Percentiles rank a stretch among this genome's conserved stretches.
phyloP scores from a whole-genome alignment of 2,329 filamentous ascomycete species.

The Colletotrichum sp. region DNA sequence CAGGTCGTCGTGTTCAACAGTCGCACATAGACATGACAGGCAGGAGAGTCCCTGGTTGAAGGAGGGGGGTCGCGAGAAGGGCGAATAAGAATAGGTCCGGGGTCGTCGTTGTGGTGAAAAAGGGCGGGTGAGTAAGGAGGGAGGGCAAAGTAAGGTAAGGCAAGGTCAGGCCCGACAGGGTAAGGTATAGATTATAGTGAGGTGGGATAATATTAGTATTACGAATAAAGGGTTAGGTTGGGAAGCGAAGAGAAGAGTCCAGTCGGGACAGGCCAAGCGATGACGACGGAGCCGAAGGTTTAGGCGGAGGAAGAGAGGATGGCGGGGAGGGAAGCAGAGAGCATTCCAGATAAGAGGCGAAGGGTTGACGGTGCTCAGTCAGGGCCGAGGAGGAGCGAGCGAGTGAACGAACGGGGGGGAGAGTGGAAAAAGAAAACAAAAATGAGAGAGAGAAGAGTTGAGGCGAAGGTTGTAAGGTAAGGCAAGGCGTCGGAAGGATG shows the following conservation, averaged over 20 bases:
- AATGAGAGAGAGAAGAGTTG: neutral
- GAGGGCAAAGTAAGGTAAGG: slow-evolving; percentile 3
- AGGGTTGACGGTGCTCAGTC: neutral
- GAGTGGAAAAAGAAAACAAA: neutral
- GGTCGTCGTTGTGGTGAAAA: slow-evolving; percentile 5
- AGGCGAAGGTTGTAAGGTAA: neutral
- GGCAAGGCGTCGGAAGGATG: neutral
- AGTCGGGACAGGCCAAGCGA: neutral
- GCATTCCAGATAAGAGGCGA: slow-evolving; percentile 12
- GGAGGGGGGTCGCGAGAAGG: slow-evolving; percentile 2
- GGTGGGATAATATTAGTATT: slow-evolving; percentile 20
- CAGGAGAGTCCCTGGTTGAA: slow-evolving; percentile 12
- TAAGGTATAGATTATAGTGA: slow-evolving; percentile 19
- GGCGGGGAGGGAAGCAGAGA: neutral
- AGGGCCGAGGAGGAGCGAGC: neutral
- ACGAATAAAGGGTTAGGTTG: slow-evolving; percentile 13
- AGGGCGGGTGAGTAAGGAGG: slow-evolving; percentile 8
- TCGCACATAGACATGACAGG: slow-evolving; percentile 16
- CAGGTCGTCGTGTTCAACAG: slow-evolving; percentile 2
- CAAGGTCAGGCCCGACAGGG: slow-evolving; percentile 11
- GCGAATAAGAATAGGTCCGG: slow-evolving; percentile 9
- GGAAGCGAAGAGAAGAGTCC: slow-evolving; percentile 11
- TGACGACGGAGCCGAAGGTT: slow-evolving; percentile 5
- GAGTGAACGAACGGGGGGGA: neutral
- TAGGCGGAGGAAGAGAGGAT: neutral